Evolutionary conservation across 495 filamentous ascomycete genomes (phyloP).

Genomic region (Neurospora africana): DNA sequence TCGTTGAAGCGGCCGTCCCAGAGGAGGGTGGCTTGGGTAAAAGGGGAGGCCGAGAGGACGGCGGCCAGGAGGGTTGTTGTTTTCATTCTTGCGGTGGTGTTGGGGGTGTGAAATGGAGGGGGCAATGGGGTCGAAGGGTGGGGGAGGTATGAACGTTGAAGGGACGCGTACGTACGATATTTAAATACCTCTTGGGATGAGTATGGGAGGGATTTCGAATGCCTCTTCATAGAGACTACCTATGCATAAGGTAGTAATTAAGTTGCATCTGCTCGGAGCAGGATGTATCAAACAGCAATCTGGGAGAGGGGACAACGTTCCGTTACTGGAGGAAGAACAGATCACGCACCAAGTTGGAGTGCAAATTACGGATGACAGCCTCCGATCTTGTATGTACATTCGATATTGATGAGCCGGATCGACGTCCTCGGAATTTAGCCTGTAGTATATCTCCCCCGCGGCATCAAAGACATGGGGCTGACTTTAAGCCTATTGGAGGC

Average conservation of each 20-base stretch:
- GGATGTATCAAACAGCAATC: background rate
- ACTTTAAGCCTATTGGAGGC: background rate
- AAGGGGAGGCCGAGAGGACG: background rate
- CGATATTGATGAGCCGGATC: conserved; percentile 3
- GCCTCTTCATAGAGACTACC: background rate
- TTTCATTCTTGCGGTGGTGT: conserved; percentile 16
- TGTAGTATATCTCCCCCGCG: background rate
- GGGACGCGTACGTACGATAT: background rate
- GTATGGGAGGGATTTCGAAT: background rate
- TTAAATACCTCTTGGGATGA: background rate
- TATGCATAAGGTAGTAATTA: background rate
- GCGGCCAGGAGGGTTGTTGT: conserved; percentile 5
- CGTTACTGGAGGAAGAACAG: conserved; percentile 2
- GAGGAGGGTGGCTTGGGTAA: conserved; percentile 32
- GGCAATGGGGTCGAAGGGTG: background rate
- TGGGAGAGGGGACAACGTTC: conserved; percentile 2
- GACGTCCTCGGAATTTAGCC: conserved; percentile 9
- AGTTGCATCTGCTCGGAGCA: background rate
- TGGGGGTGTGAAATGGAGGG: background rate
- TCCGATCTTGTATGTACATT: conserved; percentile 6
- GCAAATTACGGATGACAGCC: conserved; percentile 16
- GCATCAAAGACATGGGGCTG: background rate
- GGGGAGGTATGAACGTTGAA: background rate
- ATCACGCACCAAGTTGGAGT: background rate
- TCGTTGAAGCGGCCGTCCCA: conserved; percentile 57